Conservation (phyloP, 2,329 filamentous ascomycete genomes). For the Aspergillus fructus region DNA sequence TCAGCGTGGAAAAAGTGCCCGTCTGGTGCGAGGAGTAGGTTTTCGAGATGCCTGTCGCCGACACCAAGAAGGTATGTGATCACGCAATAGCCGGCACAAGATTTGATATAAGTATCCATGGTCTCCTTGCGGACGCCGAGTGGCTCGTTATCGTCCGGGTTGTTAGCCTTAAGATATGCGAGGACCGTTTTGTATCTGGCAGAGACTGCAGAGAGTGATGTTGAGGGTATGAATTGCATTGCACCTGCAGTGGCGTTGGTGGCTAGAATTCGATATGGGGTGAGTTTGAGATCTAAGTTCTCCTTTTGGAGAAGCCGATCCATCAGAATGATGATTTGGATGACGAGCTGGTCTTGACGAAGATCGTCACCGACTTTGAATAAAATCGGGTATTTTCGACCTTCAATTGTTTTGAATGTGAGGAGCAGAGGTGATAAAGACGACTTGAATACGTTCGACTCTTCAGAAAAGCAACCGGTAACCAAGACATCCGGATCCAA, state of each 20-base stretch:
- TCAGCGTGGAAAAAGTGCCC: slow-evolving; percentile 98
- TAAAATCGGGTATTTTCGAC: slow-evolving; percentile 81
- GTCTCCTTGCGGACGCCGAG: slow-evolving; percentile 87
- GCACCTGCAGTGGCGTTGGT: slow-evolving; percentile 87
- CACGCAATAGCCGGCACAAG: slow-evolving; percentile 95
- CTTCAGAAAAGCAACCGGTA: slow-evolving; percentile 75
- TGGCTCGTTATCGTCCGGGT: slow-evolving; percentile 78
- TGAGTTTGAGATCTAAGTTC: slow-evolving; percentile 90
- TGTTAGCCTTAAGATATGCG: slow-evolving; percentile 82
- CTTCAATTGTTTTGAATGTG: slow-evolving; percentile 78
- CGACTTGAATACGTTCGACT: slow-evolving; percentile 92
- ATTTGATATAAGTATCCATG: slow-evolving; percentile 93
- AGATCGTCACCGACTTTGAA: slow-evolving; percentile 98
- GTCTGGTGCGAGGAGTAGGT: slow-evolving; percentile 83
- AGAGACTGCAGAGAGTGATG: slow-evolving; percentile 77
- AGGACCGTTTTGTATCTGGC: slow-evolving; percentile 77
- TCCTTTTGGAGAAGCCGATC: slow-evolving; percentile 93
- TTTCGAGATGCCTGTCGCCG: slow-evolving; percentile 92
- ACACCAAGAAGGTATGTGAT: slow-evolving; percentile 98
- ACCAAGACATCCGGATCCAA: slow-evolving; percentile 81
- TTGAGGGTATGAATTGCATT: slow-evolving; percentile 89
- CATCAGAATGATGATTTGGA: slow-evolving; percentile 97
- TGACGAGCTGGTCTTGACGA: slow-evolving; percentile 93
- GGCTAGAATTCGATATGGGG: slow-evolving; percentile 93
- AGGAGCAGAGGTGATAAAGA: slow-evolving; percentile 88